Conservation (phyloP, 2,329 filamentous ascomycete species). For the Trichoderma sp. region DNA sequence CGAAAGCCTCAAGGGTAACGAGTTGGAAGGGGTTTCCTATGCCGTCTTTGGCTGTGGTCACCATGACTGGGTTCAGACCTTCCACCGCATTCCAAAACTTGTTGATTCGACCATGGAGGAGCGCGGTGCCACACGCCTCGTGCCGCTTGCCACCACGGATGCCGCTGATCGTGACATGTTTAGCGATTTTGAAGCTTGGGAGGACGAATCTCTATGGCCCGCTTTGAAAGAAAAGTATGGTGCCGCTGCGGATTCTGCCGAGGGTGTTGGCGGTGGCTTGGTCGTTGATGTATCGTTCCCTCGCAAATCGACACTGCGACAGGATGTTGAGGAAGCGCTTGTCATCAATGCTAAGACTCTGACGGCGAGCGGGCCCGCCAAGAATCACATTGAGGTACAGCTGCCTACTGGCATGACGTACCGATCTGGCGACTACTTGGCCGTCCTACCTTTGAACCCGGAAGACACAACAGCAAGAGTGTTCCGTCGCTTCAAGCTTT, state of each 20-base stretch:
- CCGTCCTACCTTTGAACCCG: slow-evolving; percentile 71
- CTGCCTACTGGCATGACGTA: slow-evolving; percentile 68
- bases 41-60: slow-evolving; percentile 70
- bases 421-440: slow-evolving; percentile 74
- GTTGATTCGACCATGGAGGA: slow-evolving; percentile 56
- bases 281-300: slow-evolving; percentile 54
- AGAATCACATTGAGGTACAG: slow-evolving; percentile 67
- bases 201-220: slow-evolving; percentile 57
- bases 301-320: slow-evolving; percentile 59
- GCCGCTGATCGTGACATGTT: slow-evolving; percentile 67
- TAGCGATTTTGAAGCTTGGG: slow-evolving; percentile 67
- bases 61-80: slow-evolving; percentile 61
- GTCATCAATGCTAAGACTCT: slow-evolving; percentile 57
- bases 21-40: slow-evolving; percentile 60
- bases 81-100: slow-evolving; percentile 66
- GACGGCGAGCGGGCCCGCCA: slow-evolving; percentile 54
- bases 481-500: slow-evolving; percentile 65
- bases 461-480: slow-evolving; percentile 61
- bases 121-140: slow-evolving; percentile 39
- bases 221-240: slow-evolving; percentile 50
- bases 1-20: slow-evolving; percentile 50
- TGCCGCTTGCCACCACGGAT: slow-evolving; percentile 58
- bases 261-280: slow-evolving; percentile 32
- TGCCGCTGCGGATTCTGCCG: slow-evolving; percentile 35
- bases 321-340: slow-evolving; percentile 63